Evolutionary conservation across 139 green algal genomes (phyloP), one percentile per base, ranked within the genome.

Genomic region (Mesotaenium endlicherianum): DNA sequence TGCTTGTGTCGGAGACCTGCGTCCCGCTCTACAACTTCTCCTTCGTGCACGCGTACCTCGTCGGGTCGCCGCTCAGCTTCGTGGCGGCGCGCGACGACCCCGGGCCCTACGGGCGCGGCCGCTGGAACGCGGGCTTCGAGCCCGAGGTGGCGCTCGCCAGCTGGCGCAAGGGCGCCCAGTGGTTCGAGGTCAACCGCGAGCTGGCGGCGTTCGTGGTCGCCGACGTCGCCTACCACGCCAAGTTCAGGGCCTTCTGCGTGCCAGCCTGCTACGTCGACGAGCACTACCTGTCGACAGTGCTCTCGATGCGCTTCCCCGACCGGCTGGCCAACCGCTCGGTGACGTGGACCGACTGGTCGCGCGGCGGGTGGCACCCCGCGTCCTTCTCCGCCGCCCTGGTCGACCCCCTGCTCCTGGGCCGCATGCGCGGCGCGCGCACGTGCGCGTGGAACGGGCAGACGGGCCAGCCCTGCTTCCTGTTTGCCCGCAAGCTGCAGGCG

Each of bases 301-400:
- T 81, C n/a, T 39, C 40, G 1, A 75, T 81, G 8, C 39, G 75
- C 11, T 34, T 60, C 30, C 59, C 6, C 30, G 38, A 44, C 30
- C n/a, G 39, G 69, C 17, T 80, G 4, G 41, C 41, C 3, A 85
- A 85, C 26, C 34, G 78, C 26, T 43, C 40, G 2, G n/a, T 80
- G 26, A 85, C 78, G 26, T 85, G 42, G n/a, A 64, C 68, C 16
- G 40, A 81, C 30, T 85, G 60, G 64, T 58, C 68, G 1, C n/a
- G 38, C 3, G 78, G 78, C 6, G 68, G 20, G 5, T n/a, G 16
- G 42, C 68, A 83, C 30, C 78, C 78, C 26, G 49, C 34, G 68
- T 31, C 40, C 17, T 83, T 85, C 42, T 69, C 30, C n/a, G 57
- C 36, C 92, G 72, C 69, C 93, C 1, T 88, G 49, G 55, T 81